Percentiles rank a stretch among this genome's conserved stretches.
These are phyloP conservation scores for Ormosia semicastrata DNA, from an alignment of 306 rosid genomes.

Conservation along the genomic window DNA sequence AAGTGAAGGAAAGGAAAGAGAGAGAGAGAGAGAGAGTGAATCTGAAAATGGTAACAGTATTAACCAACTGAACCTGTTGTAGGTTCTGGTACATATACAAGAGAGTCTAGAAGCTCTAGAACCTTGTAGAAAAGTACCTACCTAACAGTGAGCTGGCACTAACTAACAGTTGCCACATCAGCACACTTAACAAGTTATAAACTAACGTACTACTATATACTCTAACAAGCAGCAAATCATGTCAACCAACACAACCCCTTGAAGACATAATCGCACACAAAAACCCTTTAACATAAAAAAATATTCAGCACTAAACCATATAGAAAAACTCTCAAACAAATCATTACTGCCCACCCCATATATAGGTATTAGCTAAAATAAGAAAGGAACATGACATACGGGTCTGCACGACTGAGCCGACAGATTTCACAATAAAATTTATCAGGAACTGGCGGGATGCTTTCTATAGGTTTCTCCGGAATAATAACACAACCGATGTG, in stretches of 20 bases:
- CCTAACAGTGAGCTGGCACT: too few relatives aligned
- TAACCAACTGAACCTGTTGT: too few relatives aligned
- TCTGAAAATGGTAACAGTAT: too few relatives aligned
- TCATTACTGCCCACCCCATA: neutral
- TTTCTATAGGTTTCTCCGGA: constrained; percentile 86
- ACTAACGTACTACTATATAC: too few relatives aligned
- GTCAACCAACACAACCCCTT: neutral
- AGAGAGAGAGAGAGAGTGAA: too few relatives aligned
- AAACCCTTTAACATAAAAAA: neutral
- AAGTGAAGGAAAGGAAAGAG: too few relatives aligned
- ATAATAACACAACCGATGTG: constrained; percentile 86
- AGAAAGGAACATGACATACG: constrained; percentile 60
- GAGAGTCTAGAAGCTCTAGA: too few relatives aligned
- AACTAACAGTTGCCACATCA: too few relatives aligned
- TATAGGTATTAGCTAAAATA: constrained; percentile 24
- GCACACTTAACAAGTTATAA: too few relatives aligned
- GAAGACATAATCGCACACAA: neutral
- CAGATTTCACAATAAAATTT: constrained; percentile 85
- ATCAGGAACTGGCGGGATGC: constrained; percentile 67
- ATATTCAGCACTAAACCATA: neutral
- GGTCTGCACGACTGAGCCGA: constrained; percentile 95
- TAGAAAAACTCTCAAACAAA: neutral
- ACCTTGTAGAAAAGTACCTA: too few relatives aligned
- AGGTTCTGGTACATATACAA: too few relatives aligned
- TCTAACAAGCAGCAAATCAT: neutral